phyloP scores from a whole-genome alignment of 176 grass and related monocot species.

The Rhynchospora tenuis region DNA sequence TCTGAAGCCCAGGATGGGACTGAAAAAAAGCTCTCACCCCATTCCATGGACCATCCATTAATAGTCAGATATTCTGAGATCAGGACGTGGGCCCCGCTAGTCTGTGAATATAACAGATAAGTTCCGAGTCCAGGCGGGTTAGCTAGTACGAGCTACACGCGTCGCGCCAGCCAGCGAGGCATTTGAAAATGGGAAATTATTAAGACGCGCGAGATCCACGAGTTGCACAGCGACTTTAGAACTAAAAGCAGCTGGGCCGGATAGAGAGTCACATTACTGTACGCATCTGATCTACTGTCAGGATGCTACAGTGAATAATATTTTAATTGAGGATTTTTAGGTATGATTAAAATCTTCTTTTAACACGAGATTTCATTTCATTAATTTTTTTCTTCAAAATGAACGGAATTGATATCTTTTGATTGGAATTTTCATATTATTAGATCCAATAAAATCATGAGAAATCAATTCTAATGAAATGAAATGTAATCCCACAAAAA shows the following conservation, averaged over 20 bases:
- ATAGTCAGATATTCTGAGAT: not conserved
- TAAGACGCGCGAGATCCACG: not conserved
- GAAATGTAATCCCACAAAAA: too few relatives aligned
- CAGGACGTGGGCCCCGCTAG: not conserved
- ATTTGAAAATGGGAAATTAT: not conserved
- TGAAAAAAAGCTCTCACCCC: not conserved
- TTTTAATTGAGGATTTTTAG: too few relatives aligned
- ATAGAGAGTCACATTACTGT: not conserved
- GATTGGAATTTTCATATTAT: too few relatives aligned
- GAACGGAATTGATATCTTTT: too few relatives aligned
- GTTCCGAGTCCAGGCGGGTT: not conserved
- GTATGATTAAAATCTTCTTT: too few relatives aligned
- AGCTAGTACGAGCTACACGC: not conserved
- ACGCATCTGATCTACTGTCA: not conserved
- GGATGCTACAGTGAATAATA: not conserved
- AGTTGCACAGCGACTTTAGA: not conserved
- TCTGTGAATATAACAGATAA: not conserved
- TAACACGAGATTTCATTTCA: too few relatives aligned
- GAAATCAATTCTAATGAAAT: too few relatives aligned
- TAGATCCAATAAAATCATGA: too few relatives aligned
- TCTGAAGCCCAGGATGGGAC: not conserved
- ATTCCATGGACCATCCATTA: not conserved
- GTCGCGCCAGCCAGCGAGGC: slow-evolving; percentile 11
- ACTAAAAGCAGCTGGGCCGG: not conserved
- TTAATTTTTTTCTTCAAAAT: too few relatives aligned